These are phyloP conservation scores for Takakia lepidozioides DNA, from an alignment of 225 moss, liverwort and hornwort genomes.

Conservation along the genomic window DNA sequence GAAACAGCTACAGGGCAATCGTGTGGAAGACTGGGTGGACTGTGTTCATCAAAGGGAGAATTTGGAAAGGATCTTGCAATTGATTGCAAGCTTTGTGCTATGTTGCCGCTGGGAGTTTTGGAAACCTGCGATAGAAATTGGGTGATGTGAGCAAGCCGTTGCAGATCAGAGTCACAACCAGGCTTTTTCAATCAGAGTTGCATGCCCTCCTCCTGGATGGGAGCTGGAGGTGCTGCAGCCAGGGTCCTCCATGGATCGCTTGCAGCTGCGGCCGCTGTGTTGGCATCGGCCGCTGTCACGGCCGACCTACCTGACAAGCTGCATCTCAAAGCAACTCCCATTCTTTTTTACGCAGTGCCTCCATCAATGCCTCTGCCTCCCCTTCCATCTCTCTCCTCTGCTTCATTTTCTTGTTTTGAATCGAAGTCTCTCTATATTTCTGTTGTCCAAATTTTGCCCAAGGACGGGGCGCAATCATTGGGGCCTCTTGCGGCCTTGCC, in stretches of 20 bases:
- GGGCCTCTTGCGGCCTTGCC: slow-evolving; percentile 11
- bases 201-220: no score
- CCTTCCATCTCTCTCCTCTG: slow-evolving; percentile 25
- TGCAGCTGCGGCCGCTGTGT: slow-evolving; percentile 58
- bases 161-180: no score
- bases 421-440: slow-evolving; percentile 5
- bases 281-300: slow-evolving; percentile 55
- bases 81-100: no score
- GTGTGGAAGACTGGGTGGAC: no score
- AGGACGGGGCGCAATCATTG: slow-evolving; percentile 14
- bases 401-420: slow-evolving; percentile 14
- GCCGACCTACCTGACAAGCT: slow-evolving; percentile 55
- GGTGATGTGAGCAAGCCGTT: no score
- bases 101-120: no score
- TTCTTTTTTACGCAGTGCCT: slow-evolving; percentile 52
- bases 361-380: slow-evolving; percentile 42
- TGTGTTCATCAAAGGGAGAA: no score
- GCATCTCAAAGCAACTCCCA: slow-evolving; percentile 48
- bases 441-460: neutral
- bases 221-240: slow-evolving; percentile 13
- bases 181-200: no score
- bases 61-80: no score
- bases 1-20: no score
- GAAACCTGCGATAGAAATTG: no score
- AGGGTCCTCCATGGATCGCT: slow-evolving; percentile 30